Conservation (phyloP, 129 eudicot genomes). For the Ambrosia trifida region DNA sequence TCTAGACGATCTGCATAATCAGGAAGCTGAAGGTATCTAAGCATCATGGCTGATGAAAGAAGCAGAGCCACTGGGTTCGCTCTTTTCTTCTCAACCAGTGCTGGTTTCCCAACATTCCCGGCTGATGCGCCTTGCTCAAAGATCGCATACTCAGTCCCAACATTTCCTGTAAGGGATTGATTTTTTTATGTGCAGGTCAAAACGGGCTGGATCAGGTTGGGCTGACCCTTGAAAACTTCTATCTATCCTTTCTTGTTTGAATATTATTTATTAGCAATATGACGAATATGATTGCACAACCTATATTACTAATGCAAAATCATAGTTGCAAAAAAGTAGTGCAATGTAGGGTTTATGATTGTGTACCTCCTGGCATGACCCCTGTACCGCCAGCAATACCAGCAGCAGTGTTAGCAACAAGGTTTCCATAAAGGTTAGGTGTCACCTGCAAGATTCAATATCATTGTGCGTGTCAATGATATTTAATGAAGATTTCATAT, state of each 20-base stretch:
- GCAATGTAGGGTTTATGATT: background rate
- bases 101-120: conserved; percentile 71
- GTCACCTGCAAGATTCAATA: conserved; percentile 57
- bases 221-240: too few species aligned
- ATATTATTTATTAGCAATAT: too few species aligned
- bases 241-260: too few species aligned
- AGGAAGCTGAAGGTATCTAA: conserved; percentile 75
- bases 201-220: background rate
- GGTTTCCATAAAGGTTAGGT: conserved; percentile 76
- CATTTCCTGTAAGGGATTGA: conserved; percentile 50
- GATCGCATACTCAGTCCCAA: conserved; percentile 68
- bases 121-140: conserved; percentile 96
- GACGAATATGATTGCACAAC: background rate
- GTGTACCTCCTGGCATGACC: conserved; percentile 87
- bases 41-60: conserved; percentile 87
- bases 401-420: conserved; percentile 81
- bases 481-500: background rate
- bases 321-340: background rate
- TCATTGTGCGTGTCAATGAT: background rate
- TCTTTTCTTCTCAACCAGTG: conserved; percentile 56
- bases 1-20: conserved; percentile 73
- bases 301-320: background rate
- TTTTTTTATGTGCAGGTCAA: background rate
- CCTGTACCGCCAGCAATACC: conserved; percentile 93
- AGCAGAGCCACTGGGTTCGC: conserved; percentile 83